Evolutionary conservation across 2,329 filamentous ascomycete species (phyloP).

Genomic region (Balansia obtecta): DNA sequence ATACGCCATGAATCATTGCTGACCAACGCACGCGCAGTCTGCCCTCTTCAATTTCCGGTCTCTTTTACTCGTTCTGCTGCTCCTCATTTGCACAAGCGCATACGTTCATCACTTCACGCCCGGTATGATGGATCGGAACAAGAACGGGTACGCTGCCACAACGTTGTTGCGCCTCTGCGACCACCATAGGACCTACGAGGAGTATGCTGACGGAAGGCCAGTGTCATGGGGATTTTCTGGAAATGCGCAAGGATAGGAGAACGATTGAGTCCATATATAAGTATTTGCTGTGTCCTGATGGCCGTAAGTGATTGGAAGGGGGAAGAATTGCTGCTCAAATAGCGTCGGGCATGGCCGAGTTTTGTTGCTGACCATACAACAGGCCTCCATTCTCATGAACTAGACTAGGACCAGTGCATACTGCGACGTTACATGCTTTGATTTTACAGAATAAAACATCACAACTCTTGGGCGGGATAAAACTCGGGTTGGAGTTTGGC

Average conservation of each 20-base stretch:
- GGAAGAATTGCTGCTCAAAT: too few relatives aligned
- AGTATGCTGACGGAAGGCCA: conserved; percentile 19
- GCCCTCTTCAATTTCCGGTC: conserved; percentile 99
- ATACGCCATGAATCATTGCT: background rate
- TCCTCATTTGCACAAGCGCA: conserved; percentile 90
- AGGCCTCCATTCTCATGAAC: conserved; percentile 26
- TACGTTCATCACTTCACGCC: conserved; percentile 89
- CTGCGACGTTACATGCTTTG: background rate
- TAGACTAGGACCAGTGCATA: conserved; percentile 12
- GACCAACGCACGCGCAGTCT: conserved; percentile 41
- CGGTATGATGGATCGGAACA: conserved; percentile 81
- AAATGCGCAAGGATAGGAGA: conserved; percentile 90
- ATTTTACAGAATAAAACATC: background rate
- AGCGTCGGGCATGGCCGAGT: background rate
- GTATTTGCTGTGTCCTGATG: conserved; percentile 87
- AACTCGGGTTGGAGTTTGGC: background rate
- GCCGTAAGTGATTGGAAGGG: conserved; percentile 50
- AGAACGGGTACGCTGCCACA: conserved; percentile 56
- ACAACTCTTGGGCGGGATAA: background rate
- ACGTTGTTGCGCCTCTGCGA: background rate
- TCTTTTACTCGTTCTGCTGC: conserved; percentile 82
- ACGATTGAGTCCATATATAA: conserved; percentile 87
- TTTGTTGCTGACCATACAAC: background rate
- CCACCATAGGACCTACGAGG: background rate
- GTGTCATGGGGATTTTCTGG: conserved; percentile 82